Percentiles rank a stretch among this genome's conserved stretches.
These are phyloP conservation scores for Pyrenophora seminiperda DNA, from an alignment of 2,329 filamentous ascomycete genomes.

Conservation along the genomic window DNA sequence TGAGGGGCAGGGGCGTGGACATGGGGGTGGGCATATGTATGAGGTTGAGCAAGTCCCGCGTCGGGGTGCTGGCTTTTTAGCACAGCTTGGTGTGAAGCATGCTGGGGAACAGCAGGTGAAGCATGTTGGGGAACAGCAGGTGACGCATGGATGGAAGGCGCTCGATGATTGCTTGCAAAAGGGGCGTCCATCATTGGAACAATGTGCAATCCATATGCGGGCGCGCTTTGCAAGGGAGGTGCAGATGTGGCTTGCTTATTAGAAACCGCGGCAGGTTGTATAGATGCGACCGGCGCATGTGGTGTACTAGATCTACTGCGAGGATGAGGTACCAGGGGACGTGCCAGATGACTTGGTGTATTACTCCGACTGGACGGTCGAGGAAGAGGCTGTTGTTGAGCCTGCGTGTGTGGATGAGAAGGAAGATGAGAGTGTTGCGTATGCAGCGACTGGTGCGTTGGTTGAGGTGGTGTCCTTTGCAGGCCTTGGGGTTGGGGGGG, in stretches of 20 bases:
- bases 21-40: no score
- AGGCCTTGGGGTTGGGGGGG: slow-evolving; percentile 17
- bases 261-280: slow-evolving; percentile 21
- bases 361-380: slow-evolving; percentile 32
- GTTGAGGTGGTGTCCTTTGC: slow-evolving; percentile 10
- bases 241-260: slow-evolving; percentile 16
- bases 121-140: slow-evolving; percentile 14
- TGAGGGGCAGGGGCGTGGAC: neutral
- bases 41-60: slow-evolving; percentile 5
- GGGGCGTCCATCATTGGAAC: slow-evolving; percentile 19
- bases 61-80: slow-evolving; percentile 37
- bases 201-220: slow-evolving; percentile 27
- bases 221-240: slow-evolving; percentile 21
- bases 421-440: slow-evolving; percentile 17
- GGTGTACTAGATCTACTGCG: slow-evolving; percentile 39
- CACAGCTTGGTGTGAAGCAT: slow-evolving; percentile 23
- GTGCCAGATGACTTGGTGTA: slow-evolving; percentile 29
- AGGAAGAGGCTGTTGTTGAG: slow-evolving; percentile 25
- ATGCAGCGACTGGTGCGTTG: slow-evolving; percentile 12
- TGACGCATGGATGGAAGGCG: slow-evolving; percentile 14
- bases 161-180: slow-evolving; percentile 12
- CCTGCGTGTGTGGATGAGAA: slow-evolving; percentile 22
- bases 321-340: slow-evolving; percentile 33
- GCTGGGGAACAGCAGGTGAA: slow-evolving; percentile 11
- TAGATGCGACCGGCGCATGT: slow-evolving; percentile 28